A percentile compares a stretch with the other conserved stretches of the same genome.
These are phyloP conservation scores for Ilyonectria destructans DNA, from an alignment of 2,329 filamentous ascomycete genomes.

Conservation along the genomic window DNA sequence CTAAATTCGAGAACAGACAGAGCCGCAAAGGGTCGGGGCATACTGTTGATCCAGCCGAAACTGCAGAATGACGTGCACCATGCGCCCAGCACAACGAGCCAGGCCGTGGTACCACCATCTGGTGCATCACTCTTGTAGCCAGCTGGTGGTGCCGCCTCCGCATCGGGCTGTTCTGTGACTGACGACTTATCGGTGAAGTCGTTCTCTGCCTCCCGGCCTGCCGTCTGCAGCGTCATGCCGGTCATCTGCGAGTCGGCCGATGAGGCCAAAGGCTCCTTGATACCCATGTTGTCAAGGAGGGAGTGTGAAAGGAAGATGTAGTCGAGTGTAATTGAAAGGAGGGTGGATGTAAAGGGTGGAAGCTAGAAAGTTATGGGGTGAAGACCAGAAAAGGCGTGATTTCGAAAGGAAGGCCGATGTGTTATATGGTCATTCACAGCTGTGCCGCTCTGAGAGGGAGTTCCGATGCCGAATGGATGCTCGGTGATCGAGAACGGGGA, in stretches of 20 bases:
- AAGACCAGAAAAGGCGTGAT: no score
- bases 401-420: background rate
- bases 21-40: conserved; percentile 13
- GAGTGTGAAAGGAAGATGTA: background rate
- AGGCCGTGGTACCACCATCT: conserved; percentile 52
- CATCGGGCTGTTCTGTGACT: conserved; percentile 3
- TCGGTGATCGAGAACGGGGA: conserved; percentile 1
- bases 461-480: conserved; percentile 20
- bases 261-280: conserved; percentile 22
- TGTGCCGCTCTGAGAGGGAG: background rate
- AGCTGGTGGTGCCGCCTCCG: conserved; percentile 17
- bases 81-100: conserved; percentile 56
- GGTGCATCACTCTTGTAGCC: conserved; percentile 17
- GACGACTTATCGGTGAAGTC: conserved; percentile 21
- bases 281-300: conserved; percentile 18
- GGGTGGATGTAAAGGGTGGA: background rate
- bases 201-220: conserved; percentile 11
- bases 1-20: background rate
- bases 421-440: background rate
- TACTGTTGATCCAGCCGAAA: conserved; percentile 64
- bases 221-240: conserved; percentile 29
- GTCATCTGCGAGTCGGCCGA: conserved; percentile 38
- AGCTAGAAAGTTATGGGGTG: conserved; percentile 9
- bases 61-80: conserved; percentile 59
- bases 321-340: background rate